Conservation (phyloP, 2,329 filamentous ascomycete genomes). For the Neonectria faginata region DNA sequence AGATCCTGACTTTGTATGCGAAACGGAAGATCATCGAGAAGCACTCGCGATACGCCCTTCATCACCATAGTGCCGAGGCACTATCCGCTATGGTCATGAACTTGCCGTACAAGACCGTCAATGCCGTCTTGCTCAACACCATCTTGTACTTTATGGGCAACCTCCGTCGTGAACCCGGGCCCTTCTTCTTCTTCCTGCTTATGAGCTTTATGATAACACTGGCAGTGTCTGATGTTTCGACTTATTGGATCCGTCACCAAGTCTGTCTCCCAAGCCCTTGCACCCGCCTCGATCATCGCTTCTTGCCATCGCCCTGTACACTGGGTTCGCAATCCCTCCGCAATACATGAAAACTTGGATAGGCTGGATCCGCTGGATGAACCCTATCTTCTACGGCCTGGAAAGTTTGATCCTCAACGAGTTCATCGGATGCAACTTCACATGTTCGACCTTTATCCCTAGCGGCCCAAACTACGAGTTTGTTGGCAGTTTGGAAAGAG, state of each 20-base stretch:
- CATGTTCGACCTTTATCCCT: conserved; percentile 57
- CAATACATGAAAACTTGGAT: conserved; percentile 61
- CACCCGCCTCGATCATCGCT: conserved; percentile 39
- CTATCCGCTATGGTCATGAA: conserved; percentile 34
- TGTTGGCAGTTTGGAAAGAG: conserved; percentile 2
- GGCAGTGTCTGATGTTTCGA: conserved; percentile 71
- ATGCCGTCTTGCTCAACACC: conserved; percentile 52
- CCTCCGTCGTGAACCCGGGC: conserved; percentile 67
- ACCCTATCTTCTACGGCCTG: conserved; percentile 71
- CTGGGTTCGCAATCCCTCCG: conserved; percentile 59
- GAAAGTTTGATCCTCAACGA: conserved; percentile 74
- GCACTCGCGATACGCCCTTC: conserved; percentile 49
- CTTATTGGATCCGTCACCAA: conserved; percentile 41
- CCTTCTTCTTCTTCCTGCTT: conserved; percentile 61
- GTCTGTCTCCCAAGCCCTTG: conserved; percentile 40
- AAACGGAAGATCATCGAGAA: conserved; percentile 50
- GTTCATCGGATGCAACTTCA: conserved; percentile 60
- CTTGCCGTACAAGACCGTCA: conserved; percentile 36
- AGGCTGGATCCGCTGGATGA: conserved; percentile 74
- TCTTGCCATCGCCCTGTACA: conserved; percentile 57
- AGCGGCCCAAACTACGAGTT: conserved; percentile 27
- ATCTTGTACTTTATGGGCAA: conserved; percentile 75
- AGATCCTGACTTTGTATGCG: conserved; percentile 41
- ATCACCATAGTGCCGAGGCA: conserved; percentile 46
- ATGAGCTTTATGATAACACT: conserved; percentile 65